Evolutionary conservation across 2,329 filamentous ascomycete genomes (phyloP), one percentile per base, ranked within the genome.

Genomic region (Calonectria pteridis): DNA sequence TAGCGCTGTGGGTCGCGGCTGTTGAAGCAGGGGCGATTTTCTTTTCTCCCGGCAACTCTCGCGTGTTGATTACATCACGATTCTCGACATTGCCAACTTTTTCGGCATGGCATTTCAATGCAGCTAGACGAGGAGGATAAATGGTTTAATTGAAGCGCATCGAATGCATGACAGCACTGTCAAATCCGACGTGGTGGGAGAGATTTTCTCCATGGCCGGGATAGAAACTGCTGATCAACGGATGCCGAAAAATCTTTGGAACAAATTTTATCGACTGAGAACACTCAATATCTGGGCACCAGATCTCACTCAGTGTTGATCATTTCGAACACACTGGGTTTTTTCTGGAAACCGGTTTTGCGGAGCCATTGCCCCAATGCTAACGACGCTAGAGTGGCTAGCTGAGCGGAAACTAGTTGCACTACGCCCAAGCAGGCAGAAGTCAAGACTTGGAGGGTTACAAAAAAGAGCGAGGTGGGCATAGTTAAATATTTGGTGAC

Each of bases 51-150:
- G 55, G 23, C 55, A 62, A 62, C 23, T 62, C 23, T 62, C 55
- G 55, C 33, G 35, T 62, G 55, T 40, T 35, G 10, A 62, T 62
- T 62, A 62, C 55, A 62, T 62, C 55, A 62, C 37, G 55, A 40
- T 62, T 62, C 23, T 43, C 31, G n/a, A 40, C 7, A 62, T 26
- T 62, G 35, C 55, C 55, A 62, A 33, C 35, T 62, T 23, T 16
- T 4, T 2, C n/a, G 11, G n/a, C 11, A 62, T 62, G 55, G 33
- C 26, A 62, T 40, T 62, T 33, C 26, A 6, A 28, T 40, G 7
- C 33, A 28, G 14, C 26, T 6, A 26, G 9, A 9, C 6, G 26
- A 11, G 6, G 20, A 28, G 11, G 35, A n/a, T 7, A 31, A 35
- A n/a, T 10, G 16, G 6, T 3, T 13, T 2, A 40, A 16, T 9